Evolutionary conservation across 139 green algal genomes (phyloP).

Genomic region (Micractinium conductrix): DNA sequence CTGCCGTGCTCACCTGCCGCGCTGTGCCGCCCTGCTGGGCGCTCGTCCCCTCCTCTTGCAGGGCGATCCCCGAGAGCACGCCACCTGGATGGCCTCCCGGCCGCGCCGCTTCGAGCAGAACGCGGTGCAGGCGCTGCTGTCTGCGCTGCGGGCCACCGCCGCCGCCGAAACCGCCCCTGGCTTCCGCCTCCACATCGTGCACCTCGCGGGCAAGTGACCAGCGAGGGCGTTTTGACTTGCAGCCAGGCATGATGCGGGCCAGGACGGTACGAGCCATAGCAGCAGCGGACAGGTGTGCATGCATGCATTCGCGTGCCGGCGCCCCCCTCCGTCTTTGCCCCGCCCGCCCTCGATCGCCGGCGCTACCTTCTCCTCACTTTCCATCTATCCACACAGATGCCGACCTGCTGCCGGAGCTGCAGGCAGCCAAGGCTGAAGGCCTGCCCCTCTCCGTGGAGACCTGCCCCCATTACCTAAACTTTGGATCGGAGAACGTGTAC

Average conservation of each 20-base stretch:
- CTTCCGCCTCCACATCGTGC: constrained; percentile 40
- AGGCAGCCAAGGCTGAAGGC: constrained; percentile 52
- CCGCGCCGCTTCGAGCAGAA: constrained; percentile 78
- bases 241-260: no score
- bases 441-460: constrained; percentile 89
- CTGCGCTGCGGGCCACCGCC: constrained; percentile 48
- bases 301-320: background rate
- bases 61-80: constrained; percentile 70
- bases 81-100: constrained; percentile 75
- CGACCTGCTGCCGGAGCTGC: constrained; percentile 40
- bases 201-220: background rate
- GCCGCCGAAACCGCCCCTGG: background rate
- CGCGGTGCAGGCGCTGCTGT: constrained; percentile 72
- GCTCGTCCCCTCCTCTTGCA: background rate
- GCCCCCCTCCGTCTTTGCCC: background rate
- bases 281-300: no score
- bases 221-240: background rate
- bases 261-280: no score
- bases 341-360: no score
- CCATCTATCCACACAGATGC: constrained; percentile 5
- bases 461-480: constrained; percentile 94
- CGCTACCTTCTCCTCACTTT: background rate
- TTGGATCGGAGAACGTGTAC: constrained; percentile 75
- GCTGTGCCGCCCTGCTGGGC: background rate
- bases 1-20: background rate